Base-by-base conservation (phyloP, 179 eudicot genomes). In the Carnegiea gigantea region DNA sequence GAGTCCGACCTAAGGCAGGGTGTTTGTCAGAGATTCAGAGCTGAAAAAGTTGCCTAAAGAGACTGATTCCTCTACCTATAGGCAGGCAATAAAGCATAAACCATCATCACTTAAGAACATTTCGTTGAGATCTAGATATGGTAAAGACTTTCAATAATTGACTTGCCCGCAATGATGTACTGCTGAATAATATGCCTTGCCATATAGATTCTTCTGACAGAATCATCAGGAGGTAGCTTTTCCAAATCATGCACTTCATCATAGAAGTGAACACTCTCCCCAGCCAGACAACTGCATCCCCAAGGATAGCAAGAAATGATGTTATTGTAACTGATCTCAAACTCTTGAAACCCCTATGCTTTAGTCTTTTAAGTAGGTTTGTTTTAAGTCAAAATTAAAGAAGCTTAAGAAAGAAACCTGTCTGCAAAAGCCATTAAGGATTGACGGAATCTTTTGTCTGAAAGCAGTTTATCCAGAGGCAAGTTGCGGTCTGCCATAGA, bases 381-480 rank as follows among this genome's bases (percentile, higher is more conserved):
- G 71, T 65, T 11, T 9, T 28, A 65, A 65, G 38, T 75, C 57
- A 71, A 67, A 57, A 18, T 30, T 5, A 44, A 53, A 23, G 76
- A 68, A 73, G 60, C 30, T 40, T 18, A 51, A 60, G 78, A 79
- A 57, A 65, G 65, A 75, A 53, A 94, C 98, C 98, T 93, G 86
- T 94, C 97, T 30, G 97, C 97, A 86, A 92, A 94, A 83, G 87
- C 93, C 94, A 89, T 88, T 81, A 93, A 94, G 68, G 98, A 94
- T 70, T 85, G 90, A 53, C 93, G 93, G 76, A 94, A 94, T 80
- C 82, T 86, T 87, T 85, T 90, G 87, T 92, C 83, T 83, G 72
- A 70, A 81, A 94, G 97, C 87, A 94, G 97, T 87, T 92, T 92
- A 77, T 94, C 97, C 68, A 94, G 80, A 81, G 97, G 93, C 78